Conservation (phyloP, 2,329 filamentous ascomycete species). For the Cyanodermella asteris region DNA sequence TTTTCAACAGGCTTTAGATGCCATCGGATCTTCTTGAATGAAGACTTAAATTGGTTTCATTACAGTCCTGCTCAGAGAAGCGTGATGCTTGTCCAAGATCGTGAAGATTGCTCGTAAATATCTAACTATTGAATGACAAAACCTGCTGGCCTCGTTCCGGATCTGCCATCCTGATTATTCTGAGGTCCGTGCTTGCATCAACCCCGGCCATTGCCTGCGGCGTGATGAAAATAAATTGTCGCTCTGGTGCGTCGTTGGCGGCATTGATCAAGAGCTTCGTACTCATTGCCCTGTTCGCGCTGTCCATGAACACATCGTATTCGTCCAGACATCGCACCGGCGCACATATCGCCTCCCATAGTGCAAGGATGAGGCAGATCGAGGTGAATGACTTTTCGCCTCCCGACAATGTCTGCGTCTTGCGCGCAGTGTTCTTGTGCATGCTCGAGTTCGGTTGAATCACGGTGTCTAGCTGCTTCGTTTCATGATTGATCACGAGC, state of each 20-base stretch:
- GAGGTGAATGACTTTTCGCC: constrained; percentile 97
- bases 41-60: too few relatives aligned
- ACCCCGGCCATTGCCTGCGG: constrained; percentile 54
- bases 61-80: too few relatives aligned
- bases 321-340: constrained; percentile 89
- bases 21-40: too few relatives aligned
- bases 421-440: constrained; percentile 46
- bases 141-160: too few relatives aligned
- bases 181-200: constrained; percentile 47
- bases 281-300: constrained; percentile 78
- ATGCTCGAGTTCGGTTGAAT: constrained; percentile 49
- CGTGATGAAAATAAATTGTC: constrained; percentile 91
- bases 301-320: constrained; percentile 97
- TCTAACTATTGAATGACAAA: too few relatives aligned
- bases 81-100: too few relatives aligned
- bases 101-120: too few relatives aligned
- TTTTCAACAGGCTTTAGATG: too few relatives aligned
- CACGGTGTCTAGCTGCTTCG: constrained; percentile 43
- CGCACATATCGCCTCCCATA: constrained; percentile 97
- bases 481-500: constrained; percentile 54
- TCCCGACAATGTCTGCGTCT: constrained; percentile 80
- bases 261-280: constrained; percentile 80
- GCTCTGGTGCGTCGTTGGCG: constrained; percentile 64
- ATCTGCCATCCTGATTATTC: constrained; percentile 60
- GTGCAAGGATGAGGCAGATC: constrained; percentile 72